A percentile compares a stretch with the other conserved stretches of the same genome.
These are phyloP conservation scores for Rhodotorula graminis DNA, from an alignment of 768 basidiomycete species.

Conservation along the genomic window DNA sequence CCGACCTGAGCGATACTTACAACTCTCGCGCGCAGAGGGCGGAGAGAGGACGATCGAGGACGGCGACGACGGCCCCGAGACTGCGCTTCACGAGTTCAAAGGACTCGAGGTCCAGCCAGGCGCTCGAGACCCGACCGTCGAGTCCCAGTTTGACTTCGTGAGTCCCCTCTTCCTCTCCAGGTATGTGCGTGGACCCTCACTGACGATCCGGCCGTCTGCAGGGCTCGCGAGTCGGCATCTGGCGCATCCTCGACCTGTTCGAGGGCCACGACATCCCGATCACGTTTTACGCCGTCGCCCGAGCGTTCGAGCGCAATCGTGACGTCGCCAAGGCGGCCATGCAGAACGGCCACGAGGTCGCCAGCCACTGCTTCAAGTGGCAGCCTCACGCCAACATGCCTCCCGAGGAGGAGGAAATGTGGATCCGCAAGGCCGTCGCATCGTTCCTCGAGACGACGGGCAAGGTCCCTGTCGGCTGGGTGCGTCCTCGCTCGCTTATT, in stretches of 20 bases:
- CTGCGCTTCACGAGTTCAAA: slow-evolving; percentile 13
- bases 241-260: slow-evolving; percentile 43
- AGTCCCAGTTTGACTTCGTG: neutral
- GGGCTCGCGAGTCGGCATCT: slow-evolving; percentile 43
- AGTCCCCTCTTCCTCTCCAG: neutral
- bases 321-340: slow-evolving; percentile 34
- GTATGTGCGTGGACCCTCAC: neutral
- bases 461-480: slow-evolving; percentile 34
- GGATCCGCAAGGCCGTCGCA: slow-evolving; percentile 41
- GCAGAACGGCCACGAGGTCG: slow-evolving; percentile 39
- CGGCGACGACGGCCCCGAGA: slow-evolving; percentile 22
- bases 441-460: slow-evolving; percentile 38
- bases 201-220: neutral
- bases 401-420: slow-evolving; percentile 26
- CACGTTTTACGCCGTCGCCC: slow-evolving; percentile 45
- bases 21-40: slow-evolving; percentile 9
- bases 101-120: neutral
- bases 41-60: slow-evolving; percentile 36
- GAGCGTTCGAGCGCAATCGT: slow-evolving; percentile 42
- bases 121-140: slow-evolving; percentile 5
- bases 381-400: slow-evolving; percentile 12
- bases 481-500: neutral
- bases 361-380: slow-evolving; percentile 40
- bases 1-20: neutral
- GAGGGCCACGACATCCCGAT: slow-evolving; percentile 43